Percentiles rank a stretch among this genome's conserved stretches.
Conservation (phyloP, 2,329 filamentous ascomycete species). For the Microascus cirrosus region DNA sequence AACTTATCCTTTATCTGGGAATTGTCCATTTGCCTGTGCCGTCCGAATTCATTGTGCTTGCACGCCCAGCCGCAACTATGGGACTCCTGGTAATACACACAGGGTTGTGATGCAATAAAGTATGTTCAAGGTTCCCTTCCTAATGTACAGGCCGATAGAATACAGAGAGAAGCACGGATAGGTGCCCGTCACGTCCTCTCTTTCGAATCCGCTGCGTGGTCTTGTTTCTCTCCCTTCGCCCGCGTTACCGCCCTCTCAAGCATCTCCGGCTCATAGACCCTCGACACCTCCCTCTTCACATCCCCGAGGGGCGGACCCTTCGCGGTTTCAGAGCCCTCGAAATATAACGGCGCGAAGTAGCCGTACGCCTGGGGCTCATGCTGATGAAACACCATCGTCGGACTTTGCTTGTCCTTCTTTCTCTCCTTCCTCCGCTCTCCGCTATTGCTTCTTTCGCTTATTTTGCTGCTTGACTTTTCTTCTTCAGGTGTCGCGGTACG, state of each 20-base stretch:
- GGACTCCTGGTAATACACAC: too few relatives aligned
- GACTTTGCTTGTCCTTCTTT: neutral
- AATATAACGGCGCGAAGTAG: constrained; percentile 6
- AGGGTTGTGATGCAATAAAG: too few relatives aligned
- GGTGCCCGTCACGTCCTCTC: too few relatives aligned
- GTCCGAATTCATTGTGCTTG: too few relatives aligned
- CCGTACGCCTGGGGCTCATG: constrained; percentile 5
- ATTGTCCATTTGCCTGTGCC: too few relatives aligned
- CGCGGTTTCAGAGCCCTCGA: neutral
- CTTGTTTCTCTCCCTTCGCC: neutral
- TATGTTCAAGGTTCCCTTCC: too few relatives aligned
- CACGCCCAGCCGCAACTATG: too few relatives aligned
- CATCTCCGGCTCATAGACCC: neutral
- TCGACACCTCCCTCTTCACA: neutral
- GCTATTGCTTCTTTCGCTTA: neutral
- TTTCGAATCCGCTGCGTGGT: neutral
- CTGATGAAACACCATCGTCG: constrained; percentile 5
- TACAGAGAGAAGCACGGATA: too few relatives aligned
- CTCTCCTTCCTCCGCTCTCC: neutral
- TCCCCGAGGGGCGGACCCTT: neutral
- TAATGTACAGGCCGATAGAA: too few relatives aligned
- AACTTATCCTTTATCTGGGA: too few relatives aligned
- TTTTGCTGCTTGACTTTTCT: neutral
- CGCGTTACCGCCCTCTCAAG: neutral
- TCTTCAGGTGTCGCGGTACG: neutral